Percentiles rank a stretch among this genome's conserved stretches.
These are phyloP conservation scores for Candida sonorensis DNA, from an alignment of 805 yeast species.

Conservation along the genomic window DNA sequence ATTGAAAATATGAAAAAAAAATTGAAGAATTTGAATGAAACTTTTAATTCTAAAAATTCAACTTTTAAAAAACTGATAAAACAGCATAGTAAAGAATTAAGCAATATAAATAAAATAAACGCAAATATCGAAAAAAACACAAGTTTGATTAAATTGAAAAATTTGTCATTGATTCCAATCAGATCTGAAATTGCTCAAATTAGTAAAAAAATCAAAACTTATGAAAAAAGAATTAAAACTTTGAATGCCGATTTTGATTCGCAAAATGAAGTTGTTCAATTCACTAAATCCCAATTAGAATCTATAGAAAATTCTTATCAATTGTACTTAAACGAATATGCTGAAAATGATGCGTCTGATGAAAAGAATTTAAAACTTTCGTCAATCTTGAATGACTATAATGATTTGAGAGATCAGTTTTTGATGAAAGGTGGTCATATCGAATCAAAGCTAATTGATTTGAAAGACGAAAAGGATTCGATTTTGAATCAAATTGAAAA, in stretches of 20 bases:
- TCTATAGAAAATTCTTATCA: slow-evolving; percentile 21
- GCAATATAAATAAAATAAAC: slow-evolving; percentile 35
- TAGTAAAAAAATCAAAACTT: slow-evolving; percentile 37
- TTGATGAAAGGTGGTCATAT: slow-evolving; percentile 48
- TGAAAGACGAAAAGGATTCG: slow-evolving; percentile 35
- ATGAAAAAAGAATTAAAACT: slow-evolving; percentile 42
- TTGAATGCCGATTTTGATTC: slow-evolving; percentile 44
- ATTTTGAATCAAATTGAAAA: slow-evolving; percentile 27
- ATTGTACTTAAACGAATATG: slow-evolving; percentile 11
- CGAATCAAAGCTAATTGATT: slow-evolving; percentile 43
- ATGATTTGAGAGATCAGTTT: slow-evolving; percentile 47
- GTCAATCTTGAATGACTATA: slow-evolving; percentile 55
- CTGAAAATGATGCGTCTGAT: slow-evolving; percentile 5
- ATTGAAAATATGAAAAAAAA: no score
- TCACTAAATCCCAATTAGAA: slow-evolving; percentile 40
- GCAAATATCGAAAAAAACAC: slow-evolving; percentile 30
- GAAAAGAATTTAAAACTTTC: no score
- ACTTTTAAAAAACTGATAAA: slow-evolving; percentile 23
- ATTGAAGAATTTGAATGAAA: slow-evolving; percentile 7
- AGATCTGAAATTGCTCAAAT: slow-evolving; percentile 48
- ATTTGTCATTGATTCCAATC: slow-evolving; percentile 52
- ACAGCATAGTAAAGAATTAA: slow-evolving; percentile 40
- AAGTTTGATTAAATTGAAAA: slow-evolving; percentile 36
- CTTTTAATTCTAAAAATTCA: slow-evolving; percentile 24
- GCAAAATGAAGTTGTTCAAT: slow-evolving; percentile 38